phyloP scores from a whole-genome alignment of 2,329 filamentous ascomycete genomes.

The Ceratocystis destructans region DNA sequence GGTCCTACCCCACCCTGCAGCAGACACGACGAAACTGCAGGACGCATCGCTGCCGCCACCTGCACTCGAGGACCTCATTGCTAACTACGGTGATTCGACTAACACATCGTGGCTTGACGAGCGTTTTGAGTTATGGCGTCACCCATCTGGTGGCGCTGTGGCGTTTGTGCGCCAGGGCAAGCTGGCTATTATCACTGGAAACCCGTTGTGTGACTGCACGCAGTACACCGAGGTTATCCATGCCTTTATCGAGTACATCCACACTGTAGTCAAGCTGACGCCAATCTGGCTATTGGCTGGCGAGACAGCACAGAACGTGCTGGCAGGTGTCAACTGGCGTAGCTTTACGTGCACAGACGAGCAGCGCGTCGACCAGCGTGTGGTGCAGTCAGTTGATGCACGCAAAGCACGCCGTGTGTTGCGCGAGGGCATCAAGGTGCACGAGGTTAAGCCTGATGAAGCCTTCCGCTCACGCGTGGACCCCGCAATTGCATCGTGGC shows the following conservation, averaged over 20 bases:
- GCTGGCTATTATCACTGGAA: constrained; percentile 72
- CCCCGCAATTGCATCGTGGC: constrained; percentile 64
- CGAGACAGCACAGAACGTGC: constrained; percentile 59
- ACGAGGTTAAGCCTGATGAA: constrained; percentile 53
- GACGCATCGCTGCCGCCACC: constrained; percentile 45
- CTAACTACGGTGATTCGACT: constrained; percentile 88
- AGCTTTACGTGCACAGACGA: constrained; percentile 80
- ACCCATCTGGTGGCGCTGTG: constrained; percentile 62
- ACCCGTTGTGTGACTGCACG: constrained; percentile 67
- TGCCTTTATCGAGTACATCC: constrained; percentile 62
- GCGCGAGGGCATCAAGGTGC: constrained; percentile 69
- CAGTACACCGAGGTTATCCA: constrained; percentile 64
- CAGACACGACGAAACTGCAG: constrained; percentile 50
- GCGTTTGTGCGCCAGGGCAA: constrained; percentile 66
- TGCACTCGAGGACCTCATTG: constrained; percentile 66
- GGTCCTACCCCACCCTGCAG: constrained; percentile 70
- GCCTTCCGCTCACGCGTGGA: constrained; percentile 59
- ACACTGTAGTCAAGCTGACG: constrained; percentile 54
- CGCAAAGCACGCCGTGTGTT: constrained; percentile 71
- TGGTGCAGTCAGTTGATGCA: constrained; percentile 45
- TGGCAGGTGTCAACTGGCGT: constrained; percentile 74
- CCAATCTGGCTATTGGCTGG: constrained; percentile 87
- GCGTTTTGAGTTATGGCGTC: constrained; percentile 76
- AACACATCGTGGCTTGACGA: constrained; percentile 91
- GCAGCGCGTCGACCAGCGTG: constrained; percentile 62